phyloP scores from a whole-genome alignment of 345 rosid species.

The Nasturtium officinale region DNA sequence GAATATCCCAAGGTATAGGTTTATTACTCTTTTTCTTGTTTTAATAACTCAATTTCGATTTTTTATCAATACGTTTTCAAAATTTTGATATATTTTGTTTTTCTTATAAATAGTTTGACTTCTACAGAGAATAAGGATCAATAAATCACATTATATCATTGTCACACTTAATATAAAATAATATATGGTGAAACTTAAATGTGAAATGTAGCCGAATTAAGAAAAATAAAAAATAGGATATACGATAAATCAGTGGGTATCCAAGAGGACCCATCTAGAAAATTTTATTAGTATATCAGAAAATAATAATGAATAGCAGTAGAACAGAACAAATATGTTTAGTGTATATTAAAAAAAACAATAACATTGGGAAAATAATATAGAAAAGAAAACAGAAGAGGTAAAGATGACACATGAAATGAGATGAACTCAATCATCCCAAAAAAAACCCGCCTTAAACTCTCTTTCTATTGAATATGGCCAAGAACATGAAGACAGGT shows the following conservation, averaged over 20 bases:
- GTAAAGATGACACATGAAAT: conserved; percentile 43
- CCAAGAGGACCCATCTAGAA: conserved; percentile 25
- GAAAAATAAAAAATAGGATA: not conserved
- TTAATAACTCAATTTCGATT: not conserved
- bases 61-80: not conserved
- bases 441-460: conserved; percentile 13
- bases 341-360: conserved; percentile 3
- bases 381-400: conserved; percentile 34
- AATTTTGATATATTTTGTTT: too few relatives aligned
- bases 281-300: not conserved
- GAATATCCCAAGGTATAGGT: conserved; percentile 25
- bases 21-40: not conserved
- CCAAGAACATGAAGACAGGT: conserved; percentile 43
- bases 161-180: not conserved
- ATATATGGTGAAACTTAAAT: not conserved
- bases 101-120: not conserved
- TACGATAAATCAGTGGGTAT: conserved; percentile 32
- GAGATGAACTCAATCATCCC: conserved; percentile 38
- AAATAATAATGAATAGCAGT: conserved; percentile 28
- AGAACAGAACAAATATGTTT: conserved; percentile 25
- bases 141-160: not conserved
- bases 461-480: conserved; percentile 36
- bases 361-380: not conserved
- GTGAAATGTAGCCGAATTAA: not conserved
- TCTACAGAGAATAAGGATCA: not conserved